Conservation (phyloP, 306 rosid species). For the Cicer bijugum region DNA sequence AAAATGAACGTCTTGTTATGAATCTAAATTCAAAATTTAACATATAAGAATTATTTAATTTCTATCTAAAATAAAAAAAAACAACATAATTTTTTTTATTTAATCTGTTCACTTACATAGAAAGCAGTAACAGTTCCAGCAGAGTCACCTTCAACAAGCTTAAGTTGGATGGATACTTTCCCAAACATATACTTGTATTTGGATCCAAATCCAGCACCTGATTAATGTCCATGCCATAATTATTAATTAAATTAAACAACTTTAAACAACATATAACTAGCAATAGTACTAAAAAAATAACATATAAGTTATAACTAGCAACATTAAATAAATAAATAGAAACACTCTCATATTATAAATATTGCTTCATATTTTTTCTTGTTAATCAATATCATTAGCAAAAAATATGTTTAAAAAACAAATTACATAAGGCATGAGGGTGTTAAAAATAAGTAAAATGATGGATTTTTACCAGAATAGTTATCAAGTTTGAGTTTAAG, state of each 20-base stretch:
- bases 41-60: too few relatives aligned
- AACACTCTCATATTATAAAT: too few relatives aligned
- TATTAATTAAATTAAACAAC: background rate
- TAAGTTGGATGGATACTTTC: conserved; percentile 76
- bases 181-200: conserved; percentile 87
- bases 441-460: background rate
- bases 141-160: conserved; percentile 90
- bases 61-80: too few relatives aligned
- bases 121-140: conserved; percentile 96
- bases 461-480: conserved; percentile 62
- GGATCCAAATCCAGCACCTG: conserved; percentile 91
- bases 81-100: background rate
- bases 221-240: conserved; percentile 18
- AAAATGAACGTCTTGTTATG: too few relatives aligned
- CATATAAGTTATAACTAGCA: too few relatives aligned
- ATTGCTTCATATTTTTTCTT: too few relatives aligned
- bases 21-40: too few relatives aligned
- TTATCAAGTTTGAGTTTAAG: conserved; percentile 81
- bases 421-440: background rate
- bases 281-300: too few relatives aligned
- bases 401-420: too few relatives aligned
- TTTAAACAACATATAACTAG: background rate
- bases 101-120: conserved; percentile 64
- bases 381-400: too few relatives aligned
- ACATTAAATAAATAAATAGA: too few relatives aligned